A percentile compares a stretch with the other conserved stretches of the same genome.
These are phyloP conservation scores for Heliamphora exappendiculata DNA, from an alignment of 148 eudicot genomes.

Conservation along the genomic window DNA sequence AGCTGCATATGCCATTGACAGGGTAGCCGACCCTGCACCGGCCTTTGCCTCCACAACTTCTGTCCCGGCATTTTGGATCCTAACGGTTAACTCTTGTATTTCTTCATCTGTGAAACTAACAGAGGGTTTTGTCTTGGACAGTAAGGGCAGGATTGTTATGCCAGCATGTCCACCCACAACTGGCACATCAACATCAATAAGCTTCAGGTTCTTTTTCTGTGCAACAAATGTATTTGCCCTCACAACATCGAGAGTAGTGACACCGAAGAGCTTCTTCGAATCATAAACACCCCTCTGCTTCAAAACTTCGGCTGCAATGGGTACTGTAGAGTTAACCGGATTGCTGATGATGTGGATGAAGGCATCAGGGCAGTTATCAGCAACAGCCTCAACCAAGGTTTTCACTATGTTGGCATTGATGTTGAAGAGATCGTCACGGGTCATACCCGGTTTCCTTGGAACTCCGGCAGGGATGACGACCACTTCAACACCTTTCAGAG, in stretches of 20 bases:
- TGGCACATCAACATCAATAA: constrained; percentile 85
- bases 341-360: constrained; percentile 91
- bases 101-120: constrained; percentile 58
- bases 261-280: constrained; percentile 88
- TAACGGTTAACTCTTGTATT: constrained; percentile 55
- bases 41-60: constrained; percentile 96
- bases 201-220: constrained; percentile 70
- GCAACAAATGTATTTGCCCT: constrained; percentile 91
- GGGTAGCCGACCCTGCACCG: constrained; percentile 90
- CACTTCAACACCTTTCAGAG: constrained; percentile 57
- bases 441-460: constrained; percentile 93
- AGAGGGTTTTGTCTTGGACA: constrained; percentile 82
- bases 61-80: constrained; percentile 91
- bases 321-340: constrained; percentile 88
- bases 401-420: constrained; percentile 84
- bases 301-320: constrained; percentile 83
- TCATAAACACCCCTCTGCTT: constrained; percentile 78
- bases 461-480: constrained; percentile 95
- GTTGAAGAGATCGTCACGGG: constrained; percentile 86
- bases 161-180: constrained; percentile 95
- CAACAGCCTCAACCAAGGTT: constrained; percentile 68
- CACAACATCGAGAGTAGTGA: constrained; percentile 82
- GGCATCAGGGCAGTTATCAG: constrained; percentile 80
- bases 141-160: constrained; percentile 70
- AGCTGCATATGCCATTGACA: constrained; percentile 95